Base-by-base conservation (phyloP, 176 grass and related monocot species). In the Calamus simplicifolius region DNA sequence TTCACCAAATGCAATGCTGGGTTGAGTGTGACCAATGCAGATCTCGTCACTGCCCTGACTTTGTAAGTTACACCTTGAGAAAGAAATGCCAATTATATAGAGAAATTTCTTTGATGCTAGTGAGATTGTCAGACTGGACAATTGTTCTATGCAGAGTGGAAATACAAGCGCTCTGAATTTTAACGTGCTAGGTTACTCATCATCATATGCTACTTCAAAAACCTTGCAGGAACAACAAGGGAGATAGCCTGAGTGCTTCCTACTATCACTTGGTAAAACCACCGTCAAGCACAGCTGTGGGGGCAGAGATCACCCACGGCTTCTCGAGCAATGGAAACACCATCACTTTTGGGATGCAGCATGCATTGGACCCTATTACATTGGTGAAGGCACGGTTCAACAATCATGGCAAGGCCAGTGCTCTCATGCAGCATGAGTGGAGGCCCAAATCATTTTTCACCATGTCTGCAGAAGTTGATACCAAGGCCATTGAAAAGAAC, bases 391-490 rank as follows among this genome's bases (percentile, higher is more conserved):
- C 59, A 25, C 70, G 70, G 3, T 38, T 73, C 70, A 73, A 73
- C 59, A 73, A 63, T 13, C 48, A 48, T 18, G 70, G 70, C 18
- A 73, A 63, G 50, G 70, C 50, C 14, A 73, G 58, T 55, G 70
- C 70, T n/a, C 70, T 73, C 48, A 73, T 73, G 16, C 70, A 73
- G 28, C 70, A 73, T 18, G 70, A 73, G 51, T 73, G 70, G 70
- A 63, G 51, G 18, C 58, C 70, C 26, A 73, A 73, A 48, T 73
- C 70, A 12, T 73, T 73, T 18, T 48, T 62, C 4, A 73, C 70
- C 5, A 54, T 73, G 15, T 73, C 70, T 30, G 50, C 49, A 26
- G 70, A 73, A 28, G 28, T 73, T 48, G 70, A 73, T 59, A 63
- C 59, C 28, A 73, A 63, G 50, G 70, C 70, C 27, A 73, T 73